Base-by-base conservation (phyloP, 768 basidiomycete species). In the Lactarius quietus region DNA sequence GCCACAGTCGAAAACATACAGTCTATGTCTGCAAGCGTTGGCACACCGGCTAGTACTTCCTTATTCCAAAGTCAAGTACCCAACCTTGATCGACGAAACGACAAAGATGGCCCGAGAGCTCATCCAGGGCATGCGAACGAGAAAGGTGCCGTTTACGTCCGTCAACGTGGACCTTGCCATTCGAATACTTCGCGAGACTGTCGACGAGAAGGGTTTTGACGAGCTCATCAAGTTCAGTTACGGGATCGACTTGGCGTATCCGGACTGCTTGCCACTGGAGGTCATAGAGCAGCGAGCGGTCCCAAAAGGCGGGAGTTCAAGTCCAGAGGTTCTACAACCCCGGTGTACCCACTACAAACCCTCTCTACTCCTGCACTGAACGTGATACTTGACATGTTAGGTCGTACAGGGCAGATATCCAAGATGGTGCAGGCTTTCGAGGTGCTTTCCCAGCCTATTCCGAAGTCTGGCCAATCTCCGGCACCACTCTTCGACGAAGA, bases 381-480 rank as follows among this genome's bases (percentile, higher is more conserved):
- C 74, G 88, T 86, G 20, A 84, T 84, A 54, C 76, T 94, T 68
- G 88, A 91, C 63, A 80, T 86, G 70, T 81, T 92, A 10, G 90
- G 90, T 17, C 81, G 81, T 10, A 70, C 80, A 20, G 82, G 84
- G 15, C 76, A 86, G 60, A 74, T 89, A 43, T 85, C 88, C 5
- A 86, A 83, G 69, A 81, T 93, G 72, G 82, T 93, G 6, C 84
- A 86, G 70, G 81, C 87, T 1, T 93, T 92, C 71, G 92, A 93
- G 69, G 85, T 89, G 33, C 83, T 92, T 64, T 90, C 91, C 0
- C 81, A 85, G 56, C 89, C 89, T 18, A 79, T 92, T 33, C 86
- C 88, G 14, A 58, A 56, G 74, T 77, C 64, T 79, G 81, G 51
- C 78, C 74, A 56, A 76, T 80, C 72, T 64, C 68, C 45, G 78